Conservation (phyloP, 176 grass and related monocot species). For the Lolium rigidum region DNA sequence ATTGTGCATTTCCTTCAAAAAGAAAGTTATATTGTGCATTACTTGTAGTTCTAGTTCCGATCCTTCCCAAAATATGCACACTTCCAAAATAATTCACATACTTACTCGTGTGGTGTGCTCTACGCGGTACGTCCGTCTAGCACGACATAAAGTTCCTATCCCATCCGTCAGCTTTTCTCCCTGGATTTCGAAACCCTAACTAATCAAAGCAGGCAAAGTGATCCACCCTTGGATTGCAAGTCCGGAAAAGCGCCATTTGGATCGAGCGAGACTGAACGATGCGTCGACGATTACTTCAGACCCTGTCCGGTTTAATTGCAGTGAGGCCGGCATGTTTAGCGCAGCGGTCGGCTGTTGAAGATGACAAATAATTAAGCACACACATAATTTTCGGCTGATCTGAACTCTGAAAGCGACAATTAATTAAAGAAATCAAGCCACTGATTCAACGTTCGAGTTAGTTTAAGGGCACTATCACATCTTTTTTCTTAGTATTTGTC, state of each 20-base stretch:
- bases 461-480: not conserved
- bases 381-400: not conserved
- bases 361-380: conserved; percentile 10
- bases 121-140: not conserved
- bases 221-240: conserved; percentile 45
- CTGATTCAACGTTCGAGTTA: not conserved
- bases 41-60: not conserved
- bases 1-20: no score
- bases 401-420: not conserved
- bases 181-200: conserved; percentile 32
- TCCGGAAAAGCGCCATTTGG: conserved; percentile 42
- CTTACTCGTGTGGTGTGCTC: not conserved
- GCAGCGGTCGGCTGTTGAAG: conserved; percentile 11
- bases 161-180: not conserved
- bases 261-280: conserved; percentile 24
- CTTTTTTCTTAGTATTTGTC: not conserved
- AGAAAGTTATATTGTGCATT: no score
- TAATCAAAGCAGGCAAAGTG: conserved; percentile 20
- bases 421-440: conserved; percentile 20
- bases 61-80: not conserved
- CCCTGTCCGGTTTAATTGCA: conserved; percentile 46
- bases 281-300: conserved; percentile 31
- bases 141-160: not conserved
- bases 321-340: conserved; percentile 45
- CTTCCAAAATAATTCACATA: not conserved